A percentile compares a stretch with the other conserved stretches of the same genome.
These are phyloP conservation scores for Tolypocladium endophyticum DNA, from an alignment of 2,329 filamentous ascomycete species.

Conservation along the genomic window DNA sequence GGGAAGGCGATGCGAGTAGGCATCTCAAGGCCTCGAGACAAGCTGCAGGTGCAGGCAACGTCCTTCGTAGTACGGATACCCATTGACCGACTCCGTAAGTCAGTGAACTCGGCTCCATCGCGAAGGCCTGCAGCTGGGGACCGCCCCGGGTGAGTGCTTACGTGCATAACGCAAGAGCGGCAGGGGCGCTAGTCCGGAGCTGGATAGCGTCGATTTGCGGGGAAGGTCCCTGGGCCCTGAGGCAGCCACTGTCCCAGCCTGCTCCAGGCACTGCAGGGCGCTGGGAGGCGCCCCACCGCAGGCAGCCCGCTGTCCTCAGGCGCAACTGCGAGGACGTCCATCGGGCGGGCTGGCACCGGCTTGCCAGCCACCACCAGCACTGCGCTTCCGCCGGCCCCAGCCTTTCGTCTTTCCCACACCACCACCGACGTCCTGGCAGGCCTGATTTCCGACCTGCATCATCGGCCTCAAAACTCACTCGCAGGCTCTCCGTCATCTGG, in stretches of 20 bases:
- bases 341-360: not conserved
- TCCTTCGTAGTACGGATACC: no score
- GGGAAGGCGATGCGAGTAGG: no score
- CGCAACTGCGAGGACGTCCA: not conserved
- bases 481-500: not conserved
- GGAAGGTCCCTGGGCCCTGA: not conserved
- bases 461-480: not conserved
- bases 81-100: no score
- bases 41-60: not conserved
- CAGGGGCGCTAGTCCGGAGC: not conserved
- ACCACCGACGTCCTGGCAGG: conserved; percentile 6
- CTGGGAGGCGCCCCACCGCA: not conserved
- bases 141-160: not conserved
- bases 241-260: not conserved
- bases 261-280: not conserved
- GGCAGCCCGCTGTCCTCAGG: not conserved
- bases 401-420: conserved; percentile 16
- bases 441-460: conserved; percentile 1
- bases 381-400: conserved; percentile 12
- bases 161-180: not conserved
- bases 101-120: not conserved
- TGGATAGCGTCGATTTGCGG: not conserved
- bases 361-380: conserved; percentile 16
- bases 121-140: not conserved
- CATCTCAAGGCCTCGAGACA: not conserved